Percentiles rank a stretch among this genome's conserved stretches.
phyloP scores from a whole-genome alignment of 176 grass and related monocot species.

The Tillandsia leiboldiana region DNA sequence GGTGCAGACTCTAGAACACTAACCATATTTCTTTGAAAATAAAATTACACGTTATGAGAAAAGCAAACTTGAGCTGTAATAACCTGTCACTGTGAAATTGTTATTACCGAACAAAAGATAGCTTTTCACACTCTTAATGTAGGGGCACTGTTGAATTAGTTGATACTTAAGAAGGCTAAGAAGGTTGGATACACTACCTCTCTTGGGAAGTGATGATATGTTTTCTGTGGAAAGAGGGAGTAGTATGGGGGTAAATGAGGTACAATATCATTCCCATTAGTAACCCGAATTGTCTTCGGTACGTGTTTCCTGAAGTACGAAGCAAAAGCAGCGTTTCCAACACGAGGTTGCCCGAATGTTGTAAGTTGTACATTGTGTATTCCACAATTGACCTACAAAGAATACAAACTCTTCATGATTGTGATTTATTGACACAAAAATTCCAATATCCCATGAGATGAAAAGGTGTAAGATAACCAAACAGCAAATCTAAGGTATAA shows the following conservation, averaged over 20 bases:
- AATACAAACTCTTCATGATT: background rate
- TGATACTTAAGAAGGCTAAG: background rate
- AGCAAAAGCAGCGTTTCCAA: slow-evolving; percentile 77
- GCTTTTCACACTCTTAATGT: background rate
- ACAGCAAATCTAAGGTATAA: no score
- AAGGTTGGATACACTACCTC: slow-evolving; percentile 35
- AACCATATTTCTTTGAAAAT: no score
- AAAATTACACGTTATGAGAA: no score
- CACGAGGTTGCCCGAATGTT: slow-evolving; percentile 81
- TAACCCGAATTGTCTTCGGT: slow-evolving; percentile 64
- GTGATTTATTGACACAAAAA: background rate
- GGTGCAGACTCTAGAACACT: no score
- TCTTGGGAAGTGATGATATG: slow-evolving; percentile 87
- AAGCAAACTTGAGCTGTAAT: no score
- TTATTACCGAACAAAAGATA: background rate
- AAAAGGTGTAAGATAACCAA: no score
- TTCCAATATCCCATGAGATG: background rate
- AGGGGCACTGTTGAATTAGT: background rate
- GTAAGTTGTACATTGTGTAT: slow-evolving; percentile 56
- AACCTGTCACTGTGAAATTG: no score
- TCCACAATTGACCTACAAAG: slow-evolving; percentile 52
- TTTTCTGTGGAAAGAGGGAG: slow-evolving; percentile 63
- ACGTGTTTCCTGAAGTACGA: slow-evolving; percentile 71
- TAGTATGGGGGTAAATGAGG: slow-evolving; percentile 89
- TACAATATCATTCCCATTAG: slow-evolving; percentile 68